Evolutionary conservation across 2,329 filamentous ascomycete genomes (phyloP), one percentile per base, ranked within the genome.

Genomic region (Colletotrichum abscissum): DNA sequence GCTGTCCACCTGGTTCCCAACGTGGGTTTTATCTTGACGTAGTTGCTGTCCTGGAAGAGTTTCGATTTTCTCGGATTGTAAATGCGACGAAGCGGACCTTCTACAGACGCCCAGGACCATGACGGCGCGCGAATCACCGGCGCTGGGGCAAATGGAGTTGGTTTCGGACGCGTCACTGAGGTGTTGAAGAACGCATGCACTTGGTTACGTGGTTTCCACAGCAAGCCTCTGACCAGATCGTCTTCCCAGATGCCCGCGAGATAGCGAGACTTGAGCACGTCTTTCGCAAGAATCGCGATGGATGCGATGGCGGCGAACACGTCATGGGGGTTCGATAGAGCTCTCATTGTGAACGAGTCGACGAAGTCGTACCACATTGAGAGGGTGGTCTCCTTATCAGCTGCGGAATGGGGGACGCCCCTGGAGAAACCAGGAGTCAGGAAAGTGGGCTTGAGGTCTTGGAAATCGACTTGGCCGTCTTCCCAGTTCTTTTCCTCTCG

Each of bases 301-400:
- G 68, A 71, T n/a, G 68, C 63, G 19, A 71, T 71, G 26, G 68
- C 56, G 4, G 56, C 68, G 14, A 71, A 71, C 11, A 71, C 46
- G 30, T 71, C 68, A 49, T 71, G 56, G 2, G 68, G 68, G 8
- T 71, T 71, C 19, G 68, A 71, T 11, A 71, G 22, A 22, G 26
- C 65, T 1, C 68, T 63, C 33, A 16, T 58, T 7, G 63, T 62
- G n/a, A 35, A 71, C 1, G 2, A 4, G 1, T 62, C 35, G 46
- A 71, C 14, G n/a, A 24, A 30, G 1, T n/a, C 14, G 57, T 71
- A 71, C 68, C 68, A 71, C 56, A 35, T 14, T 2, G 9, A n/a
- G 4, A 71, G 63, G 1, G 68, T 71, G 4, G 49, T 19, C 9
- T 67, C 56, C 16, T 28, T 67, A 5, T 66, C 55, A 24, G 24